These are phyloP conservation scores for Paraphaeosphaeria minitans DNA, from an alignment of 2,329 filamentous ascomycete genomes.

Conservation along the genomic window DNA sequence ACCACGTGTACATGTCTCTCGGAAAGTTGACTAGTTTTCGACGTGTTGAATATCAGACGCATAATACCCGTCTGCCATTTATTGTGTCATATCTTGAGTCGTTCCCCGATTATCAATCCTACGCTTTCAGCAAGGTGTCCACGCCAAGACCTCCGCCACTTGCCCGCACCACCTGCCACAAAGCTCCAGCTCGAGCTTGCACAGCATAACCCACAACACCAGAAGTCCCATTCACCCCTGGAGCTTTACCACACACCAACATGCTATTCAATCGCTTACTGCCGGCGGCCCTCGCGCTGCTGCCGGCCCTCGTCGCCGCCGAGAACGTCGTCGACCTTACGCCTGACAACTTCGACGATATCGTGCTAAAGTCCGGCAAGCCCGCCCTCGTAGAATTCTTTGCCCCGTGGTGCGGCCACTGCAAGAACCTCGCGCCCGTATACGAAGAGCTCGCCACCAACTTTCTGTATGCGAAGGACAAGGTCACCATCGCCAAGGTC, in stretches of 20 bases:
- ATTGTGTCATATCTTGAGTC: background rate
- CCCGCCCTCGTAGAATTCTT: conserved; percentile 98
- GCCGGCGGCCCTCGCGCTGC: conserved; percentile 40
- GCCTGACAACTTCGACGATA: conserved; percentile 86
- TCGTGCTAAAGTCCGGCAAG: conserved; percentile 90
- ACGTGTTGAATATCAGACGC: background rate
- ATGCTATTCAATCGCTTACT: conserved; percentile 43
- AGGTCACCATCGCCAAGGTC: conserved; percentile 90
- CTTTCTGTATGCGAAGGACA: conserved; percentile 75
- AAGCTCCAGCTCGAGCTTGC: conserved; percentile 19
- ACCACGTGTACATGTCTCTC: background rate
- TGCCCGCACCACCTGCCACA: conserved; percentile 18
- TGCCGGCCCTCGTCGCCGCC: conserved; percentile 57
- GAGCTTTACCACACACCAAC: conserved; percentile 19
- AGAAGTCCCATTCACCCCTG: conserved; percentile 25
- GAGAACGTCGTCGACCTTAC: conserved; percentile 90
- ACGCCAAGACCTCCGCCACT: conserved; percentile 34
- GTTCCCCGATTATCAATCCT: conserved; percentile 14
- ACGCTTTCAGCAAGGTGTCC: conserved; percentile 20
- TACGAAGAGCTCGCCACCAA: conserved; percentile 85
- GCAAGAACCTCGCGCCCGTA: conserved; percentile 93
- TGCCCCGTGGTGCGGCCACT: conserved; percentile 98
- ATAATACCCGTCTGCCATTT: background rate
- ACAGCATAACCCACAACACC: conserved; percentile 16
- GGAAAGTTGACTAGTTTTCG: background rate